These are phyloP conservation scores for Eragrostis tef DNA, from an alignment of 202 grass and related monocot species.

Conservation along the genomic window DNA sequence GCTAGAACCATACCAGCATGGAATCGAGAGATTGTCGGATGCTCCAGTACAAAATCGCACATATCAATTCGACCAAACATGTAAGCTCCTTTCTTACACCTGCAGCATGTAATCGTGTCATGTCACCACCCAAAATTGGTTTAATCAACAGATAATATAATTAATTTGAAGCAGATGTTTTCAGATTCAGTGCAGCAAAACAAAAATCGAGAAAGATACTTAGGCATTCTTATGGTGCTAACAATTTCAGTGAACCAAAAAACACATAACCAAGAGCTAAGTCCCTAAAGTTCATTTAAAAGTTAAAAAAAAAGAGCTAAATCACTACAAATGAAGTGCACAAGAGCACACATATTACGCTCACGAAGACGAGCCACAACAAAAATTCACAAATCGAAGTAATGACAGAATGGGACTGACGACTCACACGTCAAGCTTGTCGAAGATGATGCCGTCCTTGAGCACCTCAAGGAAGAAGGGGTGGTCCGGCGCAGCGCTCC, in stretches of 20 bases:
- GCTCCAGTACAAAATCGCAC: slow-evolving; percentile 91
- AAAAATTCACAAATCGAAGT: background rate
- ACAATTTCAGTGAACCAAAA: background rate
- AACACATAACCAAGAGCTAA: background rate
- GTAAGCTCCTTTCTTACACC: slow-evolving; percentile 89
- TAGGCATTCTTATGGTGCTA: background rate
- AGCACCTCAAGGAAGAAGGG: slow-evolving; percentile 93
- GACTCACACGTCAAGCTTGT: slow-evolving; percentile 84
- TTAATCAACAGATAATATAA: background rate
- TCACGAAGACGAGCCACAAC: background rate
- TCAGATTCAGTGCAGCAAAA: background rate
- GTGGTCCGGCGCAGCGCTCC: slow-evolving; percentile 70
- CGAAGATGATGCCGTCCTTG: slow-evolving; percentile 79
- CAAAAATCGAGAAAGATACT: slow-evolving; percentile 2
- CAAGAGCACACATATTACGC: background rate
- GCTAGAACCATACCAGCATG: slow-evolving; percentile 65
- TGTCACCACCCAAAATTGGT: background rate
- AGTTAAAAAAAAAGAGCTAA: background rate
- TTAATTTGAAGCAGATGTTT: slow-evolving; percentile 9
- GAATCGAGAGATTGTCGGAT: slow-evolving; percentile 87
- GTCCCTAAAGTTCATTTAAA: background rate
- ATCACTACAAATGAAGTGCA: background rate
- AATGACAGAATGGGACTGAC: background rate
- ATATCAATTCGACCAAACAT: slow-evolving; percentile 94
- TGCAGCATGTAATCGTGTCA: slow-evolving; percentile 42